These are phyloP conservation scores for Vigna reflexopilosa DNA, from an alignment of 306 rosid genomes.

Conservation along the genomic window DNA sequence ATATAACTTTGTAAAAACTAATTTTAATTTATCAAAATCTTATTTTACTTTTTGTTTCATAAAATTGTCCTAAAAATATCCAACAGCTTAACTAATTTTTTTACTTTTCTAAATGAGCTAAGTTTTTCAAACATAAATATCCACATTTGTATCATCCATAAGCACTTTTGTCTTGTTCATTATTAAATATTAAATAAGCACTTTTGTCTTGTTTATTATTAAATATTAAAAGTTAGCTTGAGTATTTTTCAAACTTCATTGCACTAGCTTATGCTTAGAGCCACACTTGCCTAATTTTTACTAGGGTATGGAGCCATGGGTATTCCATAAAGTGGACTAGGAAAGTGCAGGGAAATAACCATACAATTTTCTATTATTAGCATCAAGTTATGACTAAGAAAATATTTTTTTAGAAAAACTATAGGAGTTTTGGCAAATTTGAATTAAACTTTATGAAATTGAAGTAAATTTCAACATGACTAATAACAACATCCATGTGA, in stretches of 20 bases:
- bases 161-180: no score
- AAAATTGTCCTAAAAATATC: no score
- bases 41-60: no score
- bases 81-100: no score
- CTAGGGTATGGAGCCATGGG: neutral
- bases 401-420: no score
- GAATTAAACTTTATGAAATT: conserved; percentile 20
- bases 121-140: no score
- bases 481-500: no score
- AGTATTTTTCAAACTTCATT: conserved; percentile 13
- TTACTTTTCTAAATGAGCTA: no score
- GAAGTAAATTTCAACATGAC: conserved; percentile 29
- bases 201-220: neutral
- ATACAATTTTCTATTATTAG: neutral
- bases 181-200: neutral
- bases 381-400: neutral
- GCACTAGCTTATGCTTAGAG: neutral
- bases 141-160: conserved; percentile 18
- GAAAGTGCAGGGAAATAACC: conserved; percentile 9
- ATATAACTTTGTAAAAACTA: no score
- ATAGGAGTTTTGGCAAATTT: conserved; percentile 8
- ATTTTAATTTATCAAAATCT: no score
- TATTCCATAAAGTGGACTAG: neutral
- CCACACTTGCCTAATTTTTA: neutral
- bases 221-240: conserved; percentile 5